Percentiles rank a stretch among this genome's conserved stretches.
phyloP scores from a whole-genome alignment of 2,329 filamentous ascomycete genomes.

The Trichophyton mentagrophytes region DNA sequence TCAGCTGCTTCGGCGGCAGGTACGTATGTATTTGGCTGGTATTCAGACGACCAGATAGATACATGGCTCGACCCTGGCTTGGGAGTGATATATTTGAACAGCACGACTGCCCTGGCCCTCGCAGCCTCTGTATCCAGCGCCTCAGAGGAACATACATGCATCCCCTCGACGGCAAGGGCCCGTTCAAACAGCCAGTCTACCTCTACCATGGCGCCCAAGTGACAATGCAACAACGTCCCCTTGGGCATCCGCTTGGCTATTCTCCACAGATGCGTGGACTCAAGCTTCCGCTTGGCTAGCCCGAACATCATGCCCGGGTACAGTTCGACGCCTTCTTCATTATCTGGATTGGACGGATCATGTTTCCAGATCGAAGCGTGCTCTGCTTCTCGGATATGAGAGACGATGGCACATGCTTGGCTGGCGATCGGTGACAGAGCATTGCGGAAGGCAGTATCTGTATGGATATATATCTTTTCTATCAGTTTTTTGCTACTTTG shows the following conservation, averaged over 20 bases:
- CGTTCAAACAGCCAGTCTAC: slow-evolving; percentile 65
- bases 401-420: slow-evolving; percentile 67
- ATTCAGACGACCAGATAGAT: slow-evolving; percentile 55
- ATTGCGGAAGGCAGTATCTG: slow-evolving; percentile 24
- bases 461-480: not conserved
- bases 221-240: slow-evolving; percentile 67
- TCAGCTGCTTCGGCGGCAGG: slow-evolving; percentile 52
- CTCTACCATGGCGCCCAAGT: slow-evolving; percentile 84
- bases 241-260: slow-evolving; percentile 83
- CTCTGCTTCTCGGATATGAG: slow-evolving; percentile 66
- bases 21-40: slow-evolving; percentile 47
- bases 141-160: slow-evolving; percentile 53
- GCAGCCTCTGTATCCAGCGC: slow-evolving; percentile 44
- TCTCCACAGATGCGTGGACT: slow-evolving; percentile 69
- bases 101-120: slow-evolving; percentile 43
- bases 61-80: slow-evolving; percentile 21
- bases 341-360: slow-evolving; percentile 40
- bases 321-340: slow-evolving; percentile 52
- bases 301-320: slow-evolving; percentile 92
- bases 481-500: not conserved
- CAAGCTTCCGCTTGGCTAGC: slow-evolving; percentile 73
- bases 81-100: slow-evolving; percentile 44
- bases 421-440: slow-evolving; percentile 64
- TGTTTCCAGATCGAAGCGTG: slow-evolving; percentile 60
- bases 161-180: slow-evolving; percentile 56